A percentile compares a stretch with the other conserved stretches of the same genome.
These are phyloP conservation scores for Dysphania ambrosioides DNA, from an alignment of 148 eudicot genomes.

Conservation along the genomic window DNA sequence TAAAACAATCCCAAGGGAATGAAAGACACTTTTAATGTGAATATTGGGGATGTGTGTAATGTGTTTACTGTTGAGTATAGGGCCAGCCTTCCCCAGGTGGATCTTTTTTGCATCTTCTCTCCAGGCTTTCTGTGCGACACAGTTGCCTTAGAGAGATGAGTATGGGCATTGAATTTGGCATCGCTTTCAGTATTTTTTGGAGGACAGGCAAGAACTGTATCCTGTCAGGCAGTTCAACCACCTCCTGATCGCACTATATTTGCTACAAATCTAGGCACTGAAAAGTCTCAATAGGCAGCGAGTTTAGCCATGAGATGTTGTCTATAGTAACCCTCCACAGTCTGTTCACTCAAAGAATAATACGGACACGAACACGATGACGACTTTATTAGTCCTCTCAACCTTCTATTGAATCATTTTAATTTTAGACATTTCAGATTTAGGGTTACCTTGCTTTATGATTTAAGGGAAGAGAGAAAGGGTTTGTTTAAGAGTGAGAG, in stretches of 20 bases:
- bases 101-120: conserved; percentile 6
- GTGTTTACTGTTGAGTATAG: no score
- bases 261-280: not conserved
- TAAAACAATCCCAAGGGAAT: no score
- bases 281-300: not conserved
- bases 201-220: not conserved
- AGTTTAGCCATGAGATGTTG: not conserved
- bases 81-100: not conserved
- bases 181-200: not conserved
- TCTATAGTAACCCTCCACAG: not conserved
- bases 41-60: not conserved
- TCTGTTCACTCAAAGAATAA: no score
- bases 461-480: no score
- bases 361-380: no score
- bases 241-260: not conserved
- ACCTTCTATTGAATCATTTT: no score
- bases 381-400: no score
- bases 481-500: no score
- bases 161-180: conserved; percentile 8
- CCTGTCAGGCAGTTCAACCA: not conserved
- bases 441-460: no score
- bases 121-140: not conserved
- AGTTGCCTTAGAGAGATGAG: not conserved
- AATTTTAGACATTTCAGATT: no score
- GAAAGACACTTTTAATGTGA: no score